Evolutionary conservation across 2,329 filamentous ascomycete species (phyloP), one percentile per base, ranked within the genome.

Genomic region (Lasiodiplodia gonubiensis): DNA sequence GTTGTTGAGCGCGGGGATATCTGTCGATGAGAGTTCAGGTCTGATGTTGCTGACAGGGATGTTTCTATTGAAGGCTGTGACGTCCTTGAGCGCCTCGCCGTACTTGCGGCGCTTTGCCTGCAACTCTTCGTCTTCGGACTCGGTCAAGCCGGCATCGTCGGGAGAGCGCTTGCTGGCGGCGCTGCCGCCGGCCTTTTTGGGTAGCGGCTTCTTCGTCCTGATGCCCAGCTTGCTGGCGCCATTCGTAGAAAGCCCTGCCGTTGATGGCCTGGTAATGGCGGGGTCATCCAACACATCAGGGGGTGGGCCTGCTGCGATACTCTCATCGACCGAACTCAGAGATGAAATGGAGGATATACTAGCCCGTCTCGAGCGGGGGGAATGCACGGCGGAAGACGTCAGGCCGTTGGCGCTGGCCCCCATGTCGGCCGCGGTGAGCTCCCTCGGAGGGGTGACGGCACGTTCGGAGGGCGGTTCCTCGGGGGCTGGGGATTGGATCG

Each of bases 241-340:
- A 42, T 66, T 59, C 27, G 37, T 51, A 14, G 52, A 33, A 10
- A 42, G 53, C 16, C n/a, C 52, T 23, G n/a, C 30, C 12, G 53
- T 37, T 7, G 53, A 25, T 3, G 53, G 39, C 64, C 42, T 55
- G 27, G 25, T 66, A 18, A 66, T 8, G 39, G 52, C 37, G 6
- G 63, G 52, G 14, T 66, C 39, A 18, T 35, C 59, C 53, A 66
- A 35, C 10, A 25, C 64, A 14, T 63, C 57, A 25, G 57, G 66
- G 25, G 66, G 66, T 25, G 66, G 66, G 30, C 57, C 66, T 10
- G 55, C 57, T 18, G 57, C 57, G 23, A 67, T 63, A n/a, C 16
- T 64, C 37, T 67, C 66, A n/a, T 67, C 57, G 21, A 67, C 57
- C 8, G 66, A 67, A 46, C 66, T 67, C 2, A 67, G 57, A 25